phyloP scores from a whole-genome alignment of 306 rosid species.

The Lathyrus sativus region DNA sequence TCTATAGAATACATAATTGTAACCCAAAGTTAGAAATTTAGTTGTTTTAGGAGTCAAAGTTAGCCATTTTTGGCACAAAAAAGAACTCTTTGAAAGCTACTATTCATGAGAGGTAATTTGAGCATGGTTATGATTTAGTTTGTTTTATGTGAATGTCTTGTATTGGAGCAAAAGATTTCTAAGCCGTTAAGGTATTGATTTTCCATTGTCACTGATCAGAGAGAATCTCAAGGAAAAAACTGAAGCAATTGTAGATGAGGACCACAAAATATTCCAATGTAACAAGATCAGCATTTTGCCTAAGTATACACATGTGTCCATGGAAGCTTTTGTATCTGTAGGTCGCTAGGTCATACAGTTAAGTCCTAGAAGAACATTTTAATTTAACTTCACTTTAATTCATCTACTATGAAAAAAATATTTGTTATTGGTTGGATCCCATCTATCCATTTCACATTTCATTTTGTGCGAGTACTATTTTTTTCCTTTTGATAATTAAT shows the following conservation, averaged over 20 bases:
- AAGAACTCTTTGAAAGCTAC: conserved; percentile 35
- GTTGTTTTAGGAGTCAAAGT: neutral
- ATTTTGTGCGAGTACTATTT: conserved; percentile 4
- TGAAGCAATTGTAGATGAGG: conserved; percentile 25
- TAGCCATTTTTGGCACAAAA: neutral
- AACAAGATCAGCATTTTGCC: conserved; percentile 13
- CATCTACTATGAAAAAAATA: conserved; percentile 21
- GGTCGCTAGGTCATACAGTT: conserved; percentile 28
- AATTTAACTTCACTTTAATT: neutral
- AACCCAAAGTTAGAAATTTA: neutral
- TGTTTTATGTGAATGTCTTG: conserved; percentile 33
- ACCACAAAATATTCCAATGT: conserved; percentile 40
- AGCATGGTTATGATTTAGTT: conserved; percentile 12
- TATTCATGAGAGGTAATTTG: conserved; percentile 8
- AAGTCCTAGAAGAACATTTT: conserved; percentile 17
- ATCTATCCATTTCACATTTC: conserved; percentile 40
- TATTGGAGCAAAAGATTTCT: conserved; percentile 12
- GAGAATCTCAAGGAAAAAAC: conserved; percentile 40
- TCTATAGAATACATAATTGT: neutral
- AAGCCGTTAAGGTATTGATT: conserved; percentile 31
- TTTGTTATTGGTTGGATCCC: neutral
- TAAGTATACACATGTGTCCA: conserved; percentile 19
- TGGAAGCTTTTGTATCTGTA: conserved; percentile 34
- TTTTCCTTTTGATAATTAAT: conserved; percentile 17
- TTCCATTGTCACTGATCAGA: conserved; percentile 42